Conservation (phyloP, 2,329 filamentous ascomycete genomes). For the Penicillium sp. region DNA sequence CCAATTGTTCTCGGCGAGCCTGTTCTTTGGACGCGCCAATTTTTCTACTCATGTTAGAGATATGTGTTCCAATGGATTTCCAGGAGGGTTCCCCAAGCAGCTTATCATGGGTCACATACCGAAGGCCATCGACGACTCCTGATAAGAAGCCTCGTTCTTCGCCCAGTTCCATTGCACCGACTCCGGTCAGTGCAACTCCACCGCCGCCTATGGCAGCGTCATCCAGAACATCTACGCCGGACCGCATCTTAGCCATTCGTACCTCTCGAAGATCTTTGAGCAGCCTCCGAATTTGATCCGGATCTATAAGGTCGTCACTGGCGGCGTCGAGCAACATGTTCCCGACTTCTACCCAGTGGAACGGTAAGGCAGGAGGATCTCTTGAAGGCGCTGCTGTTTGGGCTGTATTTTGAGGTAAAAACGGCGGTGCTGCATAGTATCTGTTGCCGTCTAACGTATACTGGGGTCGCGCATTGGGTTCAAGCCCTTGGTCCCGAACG, state of each 20-base stretch:
- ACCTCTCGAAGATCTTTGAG: constrained; percentile 81
- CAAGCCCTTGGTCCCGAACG: constrained; percentile 20
- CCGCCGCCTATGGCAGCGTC: constrained; percentile 45
- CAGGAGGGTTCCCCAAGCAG: no score
- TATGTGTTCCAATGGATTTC: not conserved
- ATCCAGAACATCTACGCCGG: constrained; percentile 65
- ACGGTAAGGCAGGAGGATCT: constrained; percentile 56
- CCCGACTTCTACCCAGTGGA: constrained; percentile 90
- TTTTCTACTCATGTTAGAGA: constrained; percentile 48
- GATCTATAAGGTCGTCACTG: constrained; percentile 69
- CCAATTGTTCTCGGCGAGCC: constrained; percentile 68
- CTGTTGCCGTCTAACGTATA: constrained; percentile 36
- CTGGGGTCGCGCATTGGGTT: constrained; percentile 22
- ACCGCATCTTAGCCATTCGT: constrained; percentile 79
- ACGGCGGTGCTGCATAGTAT: constrained; percentile 60
- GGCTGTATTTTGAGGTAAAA: constrained; percentile 68
- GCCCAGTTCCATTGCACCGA: constrained; percentile 88
- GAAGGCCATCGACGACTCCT: constrained; percentile 79
- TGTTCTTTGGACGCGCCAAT: constrained; percentile 77
- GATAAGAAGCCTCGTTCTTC: constrained; percentile 79
- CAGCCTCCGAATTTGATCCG: constrained; percentile 67
- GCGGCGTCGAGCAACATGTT: constrained; percentile 83
- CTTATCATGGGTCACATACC: constrained; percentile 33
- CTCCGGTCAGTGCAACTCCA: constrained; percentile 69
- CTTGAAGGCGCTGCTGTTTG: constrained; percentile 51